Conservation (phyloP, 192 early-diverging fungal genomes). For the Linnemannia schmuckeri region DNA sequence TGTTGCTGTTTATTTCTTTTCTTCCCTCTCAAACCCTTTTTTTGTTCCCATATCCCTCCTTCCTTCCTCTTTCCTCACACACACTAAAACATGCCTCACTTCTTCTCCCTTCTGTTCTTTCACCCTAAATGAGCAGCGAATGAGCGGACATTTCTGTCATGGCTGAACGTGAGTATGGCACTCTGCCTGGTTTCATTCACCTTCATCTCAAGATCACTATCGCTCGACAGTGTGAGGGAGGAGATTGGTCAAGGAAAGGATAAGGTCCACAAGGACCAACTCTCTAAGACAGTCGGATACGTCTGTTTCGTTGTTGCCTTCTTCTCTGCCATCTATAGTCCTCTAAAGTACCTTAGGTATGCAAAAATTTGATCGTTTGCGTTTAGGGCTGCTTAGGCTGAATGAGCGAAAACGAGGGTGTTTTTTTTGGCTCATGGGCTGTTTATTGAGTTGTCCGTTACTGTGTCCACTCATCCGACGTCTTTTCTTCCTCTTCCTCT, state of each 20-base stretch:
- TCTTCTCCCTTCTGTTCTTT: not conserved
- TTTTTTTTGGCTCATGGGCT: too few relatives aligned
- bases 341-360: constrained; percentile 50
- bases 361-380: not conserved
- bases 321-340: constrained; percentile 22
- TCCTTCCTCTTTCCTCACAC: not conserved
- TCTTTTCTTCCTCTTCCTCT: not conserved
- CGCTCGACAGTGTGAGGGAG: constrained; percentile 10
- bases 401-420: not conserved
- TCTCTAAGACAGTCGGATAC: constrained; percentile 34
- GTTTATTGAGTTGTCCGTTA: not conserved
- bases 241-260: not conserved
- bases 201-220: constrained; percentile 30
- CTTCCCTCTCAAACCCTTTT: not conserved
- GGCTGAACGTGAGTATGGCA: constrained; percentile 27
- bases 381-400: not conserved
- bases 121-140: constrained; percentile 20
- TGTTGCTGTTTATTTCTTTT: not conserved
- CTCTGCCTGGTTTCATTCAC: constrained; percentile 43
- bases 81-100: not conserved
- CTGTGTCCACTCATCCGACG: not conserved
- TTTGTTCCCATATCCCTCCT: not conserved
- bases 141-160: constrained; percentile 44
- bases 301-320: constrained; percentile 30
- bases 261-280: constrained; percentile 1